phyloP scores from a whole-genome alignment of 495 filamentous ascomycete species.

The Parathielavia hyrcaniae region DNA sequence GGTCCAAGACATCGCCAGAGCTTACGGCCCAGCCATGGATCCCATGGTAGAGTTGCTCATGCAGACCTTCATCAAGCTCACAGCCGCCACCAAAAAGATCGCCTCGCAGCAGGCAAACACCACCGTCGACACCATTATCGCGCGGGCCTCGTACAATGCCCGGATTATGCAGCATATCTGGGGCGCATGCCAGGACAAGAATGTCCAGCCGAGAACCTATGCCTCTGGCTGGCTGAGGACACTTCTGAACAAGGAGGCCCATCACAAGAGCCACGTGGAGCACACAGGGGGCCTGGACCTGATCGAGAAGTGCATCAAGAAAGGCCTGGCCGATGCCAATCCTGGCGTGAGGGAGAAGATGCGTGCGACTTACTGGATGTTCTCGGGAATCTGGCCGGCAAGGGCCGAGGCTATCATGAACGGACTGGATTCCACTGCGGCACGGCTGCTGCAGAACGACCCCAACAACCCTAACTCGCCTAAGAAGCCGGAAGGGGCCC shows the following conservation, averaged over 20 bases:
- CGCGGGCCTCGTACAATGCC: slow-evolving; percentile 66
- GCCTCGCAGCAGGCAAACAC: slow-evolving; percentile 69
- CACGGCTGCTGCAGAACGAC: slow-evolving; percentile 69
- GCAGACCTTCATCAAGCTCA: slow-evolving; percentile 83
- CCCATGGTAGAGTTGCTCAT: slow-evolving; percentile 85
- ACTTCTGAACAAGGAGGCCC: slow-evolving; percentile 66
- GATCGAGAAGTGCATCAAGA: slow-evolving; percentile 82
- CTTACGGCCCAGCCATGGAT: slow-evolving; percentile 71
- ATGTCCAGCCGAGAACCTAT: slow-evolving; percentile 72
- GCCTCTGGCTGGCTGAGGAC: slow-evolving; percentile 79
- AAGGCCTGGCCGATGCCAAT: slow-evolving; percentile 78
- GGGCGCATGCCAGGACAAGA: slow-evolving; percentile 81
- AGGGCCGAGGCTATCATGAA: slow-evolving; percentile 70
- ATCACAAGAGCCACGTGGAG: slow-evolving; percentile 75
- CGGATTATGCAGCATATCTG: slow-evolving; percentile 79
- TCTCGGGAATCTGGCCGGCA: slow-evolving; percentile 67
- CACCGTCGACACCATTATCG: slow-evolving; percentile 68
- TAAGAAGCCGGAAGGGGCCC: slow-evolving; percentile 45
- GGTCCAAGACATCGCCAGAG: slow-evolving; percentile 76
- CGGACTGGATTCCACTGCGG: slow-evolving; percentile 64
- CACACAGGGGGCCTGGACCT: slow-evolving; percentile 73
- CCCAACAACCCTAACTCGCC: slow-evolving; percentile 68
- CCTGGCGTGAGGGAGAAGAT: slow-evolving; percentile 78
- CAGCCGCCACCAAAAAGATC: slow-evolving; percentile 83
- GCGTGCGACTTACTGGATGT: slow-evolving; percentile 79